A percentile compares a stretch with the other conserved stretches of the same genome.
phyloP scores from a whole-genome alignment of 768 basidiomycete species.

The Tephrocybe sp. region DNA sequence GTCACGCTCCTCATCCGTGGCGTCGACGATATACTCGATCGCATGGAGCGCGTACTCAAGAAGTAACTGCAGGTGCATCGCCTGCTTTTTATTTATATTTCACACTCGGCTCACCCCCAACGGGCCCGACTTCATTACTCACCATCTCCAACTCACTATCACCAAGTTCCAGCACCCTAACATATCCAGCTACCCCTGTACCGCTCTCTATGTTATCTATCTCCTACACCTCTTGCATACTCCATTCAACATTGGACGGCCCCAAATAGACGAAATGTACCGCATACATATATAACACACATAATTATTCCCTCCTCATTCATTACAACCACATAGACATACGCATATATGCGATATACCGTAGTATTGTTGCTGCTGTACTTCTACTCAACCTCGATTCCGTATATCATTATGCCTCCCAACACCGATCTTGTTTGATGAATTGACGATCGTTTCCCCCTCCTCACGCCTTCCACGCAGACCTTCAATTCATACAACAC shows the following conservation, averaged over 20 bases:
- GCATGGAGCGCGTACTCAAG: slow-evolving; percentile 60
- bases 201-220: background rate
- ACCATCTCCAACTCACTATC: no score
- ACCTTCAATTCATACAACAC: no score
- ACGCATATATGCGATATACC: no score
- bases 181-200: background rate
- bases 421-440: background rate
- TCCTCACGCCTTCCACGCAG: no score
- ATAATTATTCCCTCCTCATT: no score
- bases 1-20: slow-evolving; percentile 61
- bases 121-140: background rate
- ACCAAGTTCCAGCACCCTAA: no score
- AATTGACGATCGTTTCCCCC: no score
- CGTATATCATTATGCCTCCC: no score
- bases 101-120: background rate
- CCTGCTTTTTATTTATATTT: background rate
- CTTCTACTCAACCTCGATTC: no score
- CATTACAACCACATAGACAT: slow-evolving; percentile 1
- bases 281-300: no score
- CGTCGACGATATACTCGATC: slow-evolving; percentile 62
- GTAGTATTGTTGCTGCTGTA: no score
- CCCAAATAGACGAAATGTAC: slow-evolving; percentile 17
- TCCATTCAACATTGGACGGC: slow-evolving; percentile 8
- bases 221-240: background rate
- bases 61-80: slow-evolving; percentile 10